Conservation (phyloP, 768 basidiomycete species). For the Multifurca ochricompacta region DNA sequence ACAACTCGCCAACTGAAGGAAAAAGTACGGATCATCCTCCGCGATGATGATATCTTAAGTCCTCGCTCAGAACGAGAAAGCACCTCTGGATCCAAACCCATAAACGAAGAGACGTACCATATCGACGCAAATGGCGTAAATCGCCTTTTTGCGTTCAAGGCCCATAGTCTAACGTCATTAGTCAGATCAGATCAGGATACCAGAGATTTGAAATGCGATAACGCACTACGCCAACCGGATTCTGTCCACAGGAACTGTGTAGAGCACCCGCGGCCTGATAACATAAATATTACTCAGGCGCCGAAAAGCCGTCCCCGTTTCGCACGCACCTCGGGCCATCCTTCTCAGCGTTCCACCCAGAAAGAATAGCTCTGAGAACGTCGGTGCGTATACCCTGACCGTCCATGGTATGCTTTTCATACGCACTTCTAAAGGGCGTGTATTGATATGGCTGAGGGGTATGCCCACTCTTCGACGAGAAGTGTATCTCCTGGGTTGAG, state of each 20-base stretch:
- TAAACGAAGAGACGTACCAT: too few relatives aligned
- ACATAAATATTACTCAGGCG: too few relatives aligned
- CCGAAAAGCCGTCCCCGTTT: too few relatives aligned
- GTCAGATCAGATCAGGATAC: neutral
- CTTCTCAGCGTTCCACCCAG: constrained; percentile 51
- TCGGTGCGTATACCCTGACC: constrained; percentile 59
- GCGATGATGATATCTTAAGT: constrained; percentile 61
- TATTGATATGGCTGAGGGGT: constrained; percentile 47
- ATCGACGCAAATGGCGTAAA: constrained; percentile 78
- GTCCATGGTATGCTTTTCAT: constrained; percentile 57
- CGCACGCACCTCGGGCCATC: neutral
- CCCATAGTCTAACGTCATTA: constrained; percentile 46
- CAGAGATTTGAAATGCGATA: too few relatives aligned
- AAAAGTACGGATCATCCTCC: constrained; percentile 81
- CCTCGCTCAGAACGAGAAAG: neutral
- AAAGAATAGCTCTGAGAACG: constrained; percentile 49
- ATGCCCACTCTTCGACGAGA: constrained; percentile 65
- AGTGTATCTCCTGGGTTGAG: constrained; percentile 59
- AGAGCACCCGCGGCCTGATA: constrained; percentile 63
- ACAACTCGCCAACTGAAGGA: constrained; percentile 53
- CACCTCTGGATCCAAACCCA: too few relatives aligned
- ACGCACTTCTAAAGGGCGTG: constrained; percentile 34
- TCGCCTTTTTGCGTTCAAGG: constrained; percentile 57
- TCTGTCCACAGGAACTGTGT: constrained; percentile 78
- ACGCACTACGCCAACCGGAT: constrained; percentile 68